A percentile compares a stretch with the other conserved stretches of the same genome.
These are phyloP conservation scores for Scorias spongiosa DNA, from an alignment of 2,329 filamentous ascomycete species.

Conservation along the genomic window DNA sequence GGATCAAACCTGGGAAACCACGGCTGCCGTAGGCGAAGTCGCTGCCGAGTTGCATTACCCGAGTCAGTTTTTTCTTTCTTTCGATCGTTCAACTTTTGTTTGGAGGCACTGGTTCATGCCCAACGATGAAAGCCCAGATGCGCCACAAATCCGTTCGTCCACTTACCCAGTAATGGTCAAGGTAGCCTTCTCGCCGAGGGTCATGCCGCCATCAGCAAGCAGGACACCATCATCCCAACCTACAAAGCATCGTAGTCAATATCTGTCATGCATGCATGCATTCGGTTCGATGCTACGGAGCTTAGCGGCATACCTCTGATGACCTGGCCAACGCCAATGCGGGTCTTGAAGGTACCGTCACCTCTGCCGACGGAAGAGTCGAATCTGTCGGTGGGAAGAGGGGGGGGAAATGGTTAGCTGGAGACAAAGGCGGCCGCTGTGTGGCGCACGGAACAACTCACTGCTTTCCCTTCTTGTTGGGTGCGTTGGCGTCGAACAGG, in stretches of 20 bases:
- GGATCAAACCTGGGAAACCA: constrained; percentile 67
- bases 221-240: constrained; percentile 54
- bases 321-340: constrained; percentile 70
- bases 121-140: constrained; percentile 3
- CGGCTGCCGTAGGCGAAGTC: constrained; percentile 50
- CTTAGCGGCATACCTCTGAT: constrained; percentile 54
- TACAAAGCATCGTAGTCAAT: constrained; percentile 8
- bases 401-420: not conserved
- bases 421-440: no score
- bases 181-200: constrained; percentile 75
- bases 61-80: not conserved
- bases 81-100: no score
- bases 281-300: no score
- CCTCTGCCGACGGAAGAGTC: constrained; percentile 69
- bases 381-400: constrained; percentile 45
- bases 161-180: constrained; percentile 65
- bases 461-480: constrained; percentile 53
- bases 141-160: not conserved
- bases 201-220: constrained; percentile 46
- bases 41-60: constrained; percentile 22
- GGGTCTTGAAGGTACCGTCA: constrained; percentile 47
- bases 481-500: constrained; percentile 51
- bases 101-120: no score
- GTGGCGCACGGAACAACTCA: constrained; percentile 31
- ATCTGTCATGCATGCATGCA: no score